Conservation (phyloP, 805 yeast genomes). For the Suhomyces prunicola region DNA sequence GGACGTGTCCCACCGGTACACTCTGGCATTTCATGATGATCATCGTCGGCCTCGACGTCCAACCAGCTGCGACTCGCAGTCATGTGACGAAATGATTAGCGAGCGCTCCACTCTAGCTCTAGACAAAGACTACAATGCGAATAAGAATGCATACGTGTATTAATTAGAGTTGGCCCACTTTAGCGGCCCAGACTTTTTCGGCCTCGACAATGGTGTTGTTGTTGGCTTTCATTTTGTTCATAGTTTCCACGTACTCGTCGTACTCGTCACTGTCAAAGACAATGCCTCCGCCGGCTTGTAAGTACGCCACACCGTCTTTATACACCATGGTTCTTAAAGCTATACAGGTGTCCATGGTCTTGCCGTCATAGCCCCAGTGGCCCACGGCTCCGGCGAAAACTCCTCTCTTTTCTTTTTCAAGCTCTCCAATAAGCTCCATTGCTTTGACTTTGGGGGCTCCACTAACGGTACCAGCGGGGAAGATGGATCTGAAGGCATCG, state of each 20-base stretch:
- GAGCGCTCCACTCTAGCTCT: neutral
- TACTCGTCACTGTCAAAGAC: conserved; percentile 92
- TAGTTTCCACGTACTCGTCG: conserved; percentile 93
- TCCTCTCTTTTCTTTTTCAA: conserved; percentile 91
- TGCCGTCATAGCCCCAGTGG: conserved; percentile 94
- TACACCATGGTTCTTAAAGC: conserved; percentile 96
- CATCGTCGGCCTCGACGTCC: conserved; percentile 17
- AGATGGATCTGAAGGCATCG: conserved; percentile 95
- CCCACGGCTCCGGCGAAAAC: conserved; percentile 99
- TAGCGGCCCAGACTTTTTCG: conserved; percentile 69
- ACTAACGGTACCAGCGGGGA: conserved; percentile 98
- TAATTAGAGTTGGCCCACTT: conserved; percentile 21
- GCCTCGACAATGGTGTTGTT: conserved; percentile 89
- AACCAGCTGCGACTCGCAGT: neutral
- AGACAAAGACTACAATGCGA: neutral
- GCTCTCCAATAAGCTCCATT: conserved; percentile 88
- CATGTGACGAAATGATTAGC: neutral
- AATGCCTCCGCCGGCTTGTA: conserved; percentile 99
- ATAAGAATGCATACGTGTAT: neutral
- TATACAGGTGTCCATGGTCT: conserved; percentile 94
- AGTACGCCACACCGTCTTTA: conserved; percentile 84
- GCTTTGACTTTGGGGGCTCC: conserved; percentile 99
- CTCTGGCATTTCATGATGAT: conserved; percentile 11
- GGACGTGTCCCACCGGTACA: neutral
- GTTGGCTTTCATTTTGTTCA: conserved; percentile 96